A percentile compares a stretch with the other conserved stretches of the same genome.
Conservation (phyloP, 495 filamentous ascomycete species). For the Tuber melanosporum region DNA sequence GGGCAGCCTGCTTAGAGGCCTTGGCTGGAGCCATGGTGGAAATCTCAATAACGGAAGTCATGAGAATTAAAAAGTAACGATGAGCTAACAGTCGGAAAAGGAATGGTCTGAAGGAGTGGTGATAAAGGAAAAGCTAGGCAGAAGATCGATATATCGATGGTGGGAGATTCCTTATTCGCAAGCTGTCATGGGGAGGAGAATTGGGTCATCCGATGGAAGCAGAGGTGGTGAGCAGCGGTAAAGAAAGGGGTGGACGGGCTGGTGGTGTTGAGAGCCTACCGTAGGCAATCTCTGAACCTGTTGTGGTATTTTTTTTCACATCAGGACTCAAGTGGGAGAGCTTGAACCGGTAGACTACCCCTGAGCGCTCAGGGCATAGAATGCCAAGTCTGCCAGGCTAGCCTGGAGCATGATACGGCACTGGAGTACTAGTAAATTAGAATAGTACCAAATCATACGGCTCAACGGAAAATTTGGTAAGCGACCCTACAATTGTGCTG, state of each 20-base stretch:
- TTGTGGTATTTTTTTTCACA: not conserved
- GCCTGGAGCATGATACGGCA: too few relatives aligned
- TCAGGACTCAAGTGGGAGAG: not conserved
- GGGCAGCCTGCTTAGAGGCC: constrained; percentile 9
- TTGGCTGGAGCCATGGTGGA: constrained; percentile 9
- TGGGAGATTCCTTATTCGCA: not conserved
- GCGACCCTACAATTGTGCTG: too few relatives aligned
- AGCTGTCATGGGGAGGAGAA: not conserved
- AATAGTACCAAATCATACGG: too few relatives aligned
- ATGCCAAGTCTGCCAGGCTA: too few relatives aligned
- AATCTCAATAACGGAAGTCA: constrained; percentile 29
- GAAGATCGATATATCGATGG: not conserved
- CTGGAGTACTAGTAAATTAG: too few relatives aligned
- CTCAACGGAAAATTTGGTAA: too few relatives aligned
- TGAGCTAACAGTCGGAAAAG: not conserved
- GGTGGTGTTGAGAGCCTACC: not conserved
- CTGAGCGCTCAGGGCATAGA: not conserved
- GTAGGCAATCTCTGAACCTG: not conserved
- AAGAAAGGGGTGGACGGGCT: not conserved
- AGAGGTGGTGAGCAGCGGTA: constrained; percentile 2
- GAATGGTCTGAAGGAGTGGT: not conserved
- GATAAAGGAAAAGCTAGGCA: not conserved
- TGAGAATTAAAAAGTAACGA: constrained; percentile 1
- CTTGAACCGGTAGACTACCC: not conserved
- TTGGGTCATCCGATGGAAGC: not conserved